These are phyloP conservation scores for Cynara cardunculus DNA, from an alignment of 129 eudicot species.

Conservation along the genomic window DNA sequence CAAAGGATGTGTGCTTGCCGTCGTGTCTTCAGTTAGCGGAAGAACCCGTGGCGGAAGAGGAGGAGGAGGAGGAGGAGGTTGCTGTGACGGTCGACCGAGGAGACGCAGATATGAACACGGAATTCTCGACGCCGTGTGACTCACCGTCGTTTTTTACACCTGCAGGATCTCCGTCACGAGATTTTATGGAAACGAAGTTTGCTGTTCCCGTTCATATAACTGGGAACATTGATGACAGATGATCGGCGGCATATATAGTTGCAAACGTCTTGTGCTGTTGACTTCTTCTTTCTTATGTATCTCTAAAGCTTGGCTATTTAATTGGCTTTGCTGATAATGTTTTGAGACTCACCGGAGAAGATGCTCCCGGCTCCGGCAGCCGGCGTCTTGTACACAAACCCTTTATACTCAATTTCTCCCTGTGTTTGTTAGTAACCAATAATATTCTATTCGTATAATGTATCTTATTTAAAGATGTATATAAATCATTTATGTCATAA, in stretches of 20 bases:
- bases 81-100: constrained; percentile 16
- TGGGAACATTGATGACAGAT: not conserved
- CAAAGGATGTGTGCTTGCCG: constrained; percentile 11
- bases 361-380: not conserved
- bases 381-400: not conserved
- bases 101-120: constrained; percentile 31
- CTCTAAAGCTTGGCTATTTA: not conserved
- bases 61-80: constrained; percentile 10
- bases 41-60: not conserved
- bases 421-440: too few relatives aligned
- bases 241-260: not conserved
- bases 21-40: not conserved
- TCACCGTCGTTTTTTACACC: constrained; percentile 62
- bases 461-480: too few relatives aligned
- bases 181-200: constrained; percentile 18
- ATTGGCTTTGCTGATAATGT: not conserved
- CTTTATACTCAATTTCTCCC: too few relatives aligned
- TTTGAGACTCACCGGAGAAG: not conserved
- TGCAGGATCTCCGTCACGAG: constrained; percentile 49
- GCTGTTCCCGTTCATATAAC: constrained; percentile 1
- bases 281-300: not conserved
- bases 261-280: not conserved
- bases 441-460: too few relatives aligned
- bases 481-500: too few relatives aligned
- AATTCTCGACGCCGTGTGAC: constrained; percentile 64